A percentile compares a stretch with the other conserved stretches of the same genome.
These are phyloP conservation scores for Penicillium bovifimosum DNA, from an alignment of 495 filamentous ascomycete genomes.

Conservation along the genomic window DNA sequence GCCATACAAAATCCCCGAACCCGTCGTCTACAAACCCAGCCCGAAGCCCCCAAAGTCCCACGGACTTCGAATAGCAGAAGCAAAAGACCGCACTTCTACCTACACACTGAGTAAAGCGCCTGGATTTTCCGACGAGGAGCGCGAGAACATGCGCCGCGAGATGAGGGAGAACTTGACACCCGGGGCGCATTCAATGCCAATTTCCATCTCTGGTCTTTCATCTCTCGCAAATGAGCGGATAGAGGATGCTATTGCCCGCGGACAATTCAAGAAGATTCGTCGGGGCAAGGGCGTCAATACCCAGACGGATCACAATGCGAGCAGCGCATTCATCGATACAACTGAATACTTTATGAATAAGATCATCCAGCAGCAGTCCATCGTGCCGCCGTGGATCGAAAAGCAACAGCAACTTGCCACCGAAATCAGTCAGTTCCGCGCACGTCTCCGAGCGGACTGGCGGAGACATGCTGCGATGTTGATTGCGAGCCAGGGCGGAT, in stretches of 20 bases:
- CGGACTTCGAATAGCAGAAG: slow-evolving; percentile 64
- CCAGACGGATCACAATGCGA: slow-evolving; percentile 72
- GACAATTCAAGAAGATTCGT: slow-evolving; percentile 84
- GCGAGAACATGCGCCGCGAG: slow-evolving; percentile 59
- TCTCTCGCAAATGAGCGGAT: slow-evolving; percentile 90
- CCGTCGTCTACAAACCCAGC: slow-evolving; percentile 57
- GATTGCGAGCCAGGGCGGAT: slow-evolving; percentile 76
- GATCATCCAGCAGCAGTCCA: slow-evolving; percentile 89
- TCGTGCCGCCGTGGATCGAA: slow-evolving; percentile 68
- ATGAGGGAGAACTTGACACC: slow-evolving; percentile 77
- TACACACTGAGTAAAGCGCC: slow-evolving; percentile 61
- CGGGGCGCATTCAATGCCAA: slow-evolving; percentile 68
- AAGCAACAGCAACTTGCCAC: slow-evolving; percentile 88
- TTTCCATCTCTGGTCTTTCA: slow-evolving; percentile 69
- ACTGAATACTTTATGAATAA: slow-evolving; percentile 99
- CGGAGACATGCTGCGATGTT: slow-evolving; percentile 73
- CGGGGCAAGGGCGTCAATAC: slow-evolving; percentile 66
- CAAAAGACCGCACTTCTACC: slow-evolving; percentile 68
- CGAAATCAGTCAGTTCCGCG: slow-evolving; percentile 63
- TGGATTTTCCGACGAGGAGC: slow-evolving; percentile 61
- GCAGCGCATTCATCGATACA: slow-evolving; percentile 88
- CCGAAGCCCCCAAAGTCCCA: slow-evolving; percentile 38
- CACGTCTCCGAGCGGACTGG: slow-evolving; percentile 77
- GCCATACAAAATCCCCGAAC: slow-evolving; percentile 47
- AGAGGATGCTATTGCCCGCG: slow-evolving; percentile 85